These are phyloP conservation scores for Coemansia pectinata DNA, from an alignment of 192 early-diverging fungal species.

Conservation along the genomic window DNA sequence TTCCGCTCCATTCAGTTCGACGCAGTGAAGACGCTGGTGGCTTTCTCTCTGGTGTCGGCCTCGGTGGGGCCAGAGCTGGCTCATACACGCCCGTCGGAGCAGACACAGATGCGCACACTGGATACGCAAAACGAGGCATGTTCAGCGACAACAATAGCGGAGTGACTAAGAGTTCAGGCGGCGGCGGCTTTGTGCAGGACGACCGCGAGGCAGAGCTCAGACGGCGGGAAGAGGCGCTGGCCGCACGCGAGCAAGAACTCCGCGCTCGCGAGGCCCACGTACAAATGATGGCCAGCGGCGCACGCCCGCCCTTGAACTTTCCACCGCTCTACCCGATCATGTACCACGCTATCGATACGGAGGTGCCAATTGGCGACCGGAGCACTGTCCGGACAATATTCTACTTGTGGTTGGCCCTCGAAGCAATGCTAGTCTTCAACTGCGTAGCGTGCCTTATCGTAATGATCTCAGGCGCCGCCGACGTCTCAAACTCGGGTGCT, in stretches of 20 bases:
- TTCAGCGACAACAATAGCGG: slow-evolving; percentile 10
- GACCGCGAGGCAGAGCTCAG: slow-evolving; percentile 71
- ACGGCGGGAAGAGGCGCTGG: slow-evolving; percentile 74
- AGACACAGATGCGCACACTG: slow-evolving; percentile 19
- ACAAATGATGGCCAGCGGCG: slow-evolving; percentile 53
- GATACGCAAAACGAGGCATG: slow-evolving; percentile 11
- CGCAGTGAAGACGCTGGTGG: slow-evolving; percentile 41
- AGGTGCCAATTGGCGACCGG: slow-evolving; percentile 69
- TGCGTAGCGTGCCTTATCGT: slow-evolving; percentile 76
- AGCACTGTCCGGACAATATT: slow-evolving; percentile 69
- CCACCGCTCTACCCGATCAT: slow-evolving; percentile 83
- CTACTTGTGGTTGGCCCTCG: slow-evolving; percentile 72
- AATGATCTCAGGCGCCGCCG: slow-evolving; percentile 63
- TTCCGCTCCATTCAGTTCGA: slow-evolving; percentile 44
- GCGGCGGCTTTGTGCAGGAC: slow-evolving; percentile 19
- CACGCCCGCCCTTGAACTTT: slow-evolving; percentile 76
- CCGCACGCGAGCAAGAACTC: slow-evolving; percentile 71
- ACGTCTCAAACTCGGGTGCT: slow-evolving; percentile 68
- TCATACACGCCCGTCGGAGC: slow-evolving; percentile 41
- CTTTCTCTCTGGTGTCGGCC: slow-evolving; percentile 30
- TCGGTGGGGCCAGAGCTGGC: slow-evolving; percentile 20
- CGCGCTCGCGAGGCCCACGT: slow-evolving; percentile 64
- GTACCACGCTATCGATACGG: slow-evolving; percentile 74
- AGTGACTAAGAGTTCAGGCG: slow-evolving; percentile 10
- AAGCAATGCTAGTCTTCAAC: slow-evolving; percentile 72